These are phyloP conservation scores for Neodidymelliopsis sp. DNA, from an alignment of 2,329 filamentous ascomycete genomes.

Conservation along the genomic window DNA sequence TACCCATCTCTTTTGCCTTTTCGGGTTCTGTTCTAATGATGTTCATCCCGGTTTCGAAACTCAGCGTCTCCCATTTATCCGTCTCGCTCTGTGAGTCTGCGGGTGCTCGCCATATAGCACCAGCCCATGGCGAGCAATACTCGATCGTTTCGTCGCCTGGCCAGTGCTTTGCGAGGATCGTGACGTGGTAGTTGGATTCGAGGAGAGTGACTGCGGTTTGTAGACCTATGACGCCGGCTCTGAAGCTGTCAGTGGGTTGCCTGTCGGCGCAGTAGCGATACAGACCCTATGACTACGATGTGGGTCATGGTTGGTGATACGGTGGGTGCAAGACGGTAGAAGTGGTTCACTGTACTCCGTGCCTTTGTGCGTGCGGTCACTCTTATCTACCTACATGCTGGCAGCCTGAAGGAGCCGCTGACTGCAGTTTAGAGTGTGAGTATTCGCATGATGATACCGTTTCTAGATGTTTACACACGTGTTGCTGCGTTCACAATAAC, in stretches of 20 bases:
- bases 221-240: conserved; percentile 58
- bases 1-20: not conserved
- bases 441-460: not conserved
- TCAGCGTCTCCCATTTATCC: not conserved
- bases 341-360: too few relatives aligned
- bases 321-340: not conserved
- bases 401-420: not conserved
- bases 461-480: too few relatives aligned
- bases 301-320: not conserved
- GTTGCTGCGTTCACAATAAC: too few relatives aligned
- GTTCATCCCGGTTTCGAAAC: not conserved
- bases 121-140: conserved; percentile 58
- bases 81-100: conserved; percentile 35
- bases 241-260: conserved; percentile 11
- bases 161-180: conserved; percentile 53
- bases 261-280: not conserved
- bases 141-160: conserved; percentile 52
- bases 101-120: conserved; percentile 58
- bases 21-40: not conserved
- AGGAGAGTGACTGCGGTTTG: conserved; percentile 55
- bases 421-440: not conserved
- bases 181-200: conserved; percentile 52
- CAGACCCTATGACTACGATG: not conserved
- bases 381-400: too few relatives aligned
- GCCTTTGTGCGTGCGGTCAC: too few relatives aligned